phyloP scores from a whole-genome alignment of 169 alveolate genomes.

The Cryptosporidium xiaoi region DNA sequence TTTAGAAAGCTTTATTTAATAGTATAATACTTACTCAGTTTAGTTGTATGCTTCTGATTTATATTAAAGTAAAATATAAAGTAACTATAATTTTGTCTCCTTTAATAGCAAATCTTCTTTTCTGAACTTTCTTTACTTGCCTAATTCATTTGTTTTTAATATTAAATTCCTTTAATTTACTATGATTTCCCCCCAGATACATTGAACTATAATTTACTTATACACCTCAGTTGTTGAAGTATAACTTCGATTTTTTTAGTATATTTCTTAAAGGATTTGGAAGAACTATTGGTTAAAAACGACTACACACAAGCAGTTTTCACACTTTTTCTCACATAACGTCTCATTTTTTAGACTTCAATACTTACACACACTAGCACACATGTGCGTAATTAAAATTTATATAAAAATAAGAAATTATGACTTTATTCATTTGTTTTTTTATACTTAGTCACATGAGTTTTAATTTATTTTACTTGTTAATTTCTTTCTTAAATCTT shows the following conservation, averaged over 20 bases:
- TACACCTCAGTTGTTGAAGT: not conserved
- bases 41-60: too few relatives aligned
- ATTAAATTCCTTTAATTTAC: not conserved
- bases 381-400: constrained; percentile 23
- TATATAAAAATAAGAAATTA: too few relatives aligned
- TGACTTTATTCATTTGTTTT: too few relatives aligned
- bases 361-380: constrained; percentile 70
- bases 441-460: too few relatives aligned
- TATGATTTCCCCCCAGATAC: not conserved
- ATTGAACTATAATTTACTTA: not conserved
- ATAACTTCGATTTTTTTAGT: not conserved
- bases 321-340: constrained; percentile 73
- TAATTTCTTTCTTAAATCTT: too few relatives aligned
- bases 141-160: not conserved
- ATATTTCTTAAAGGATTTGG: constrained; percentile 14
- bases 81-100: too few relatives aligned
- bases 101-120: too few relatives aligned
- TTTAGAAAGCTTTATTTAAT: too few relatives aligned
- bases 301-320: constrained; percentile 20
- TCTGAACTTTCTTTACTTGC: not conserved
- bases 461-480: too few relatives aligned
- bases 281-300: too few relatives aligned
- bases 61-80: too few relatives aligned
- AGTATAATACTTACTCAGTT: too few relatives aligned
- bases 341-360: constrained; percentile 33